phyloP scores from a whole-genome alignment of 495 filamentous ascomycete species.

The Daldinia childiae region DNA sequence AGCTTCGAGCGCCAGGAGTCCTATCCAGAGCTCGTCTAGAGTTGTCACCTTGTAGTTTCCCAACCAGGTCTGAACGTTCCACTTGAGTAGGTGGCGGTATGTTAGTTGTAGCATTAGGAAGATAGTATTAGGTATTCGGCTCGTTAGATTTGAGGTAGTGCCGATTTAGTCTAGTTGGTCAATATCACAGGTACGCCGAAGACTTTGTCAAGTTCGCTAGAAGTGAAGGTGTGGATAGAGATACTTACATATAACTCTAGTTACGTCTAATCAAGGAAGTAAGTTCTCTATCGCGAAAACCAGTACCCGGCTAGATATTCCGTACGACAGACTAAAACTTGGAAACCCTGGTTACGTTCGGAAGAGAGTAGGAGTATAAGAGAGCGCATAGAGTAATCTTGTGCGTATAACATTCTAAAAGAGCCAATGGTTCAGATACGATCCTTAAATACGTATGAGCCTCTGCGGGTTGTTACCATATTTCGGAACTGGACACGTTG shows the following conservation, averaged over 20 bases:
- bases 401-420: not conserved
- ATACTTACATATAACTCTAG: constrained; percentile 6
- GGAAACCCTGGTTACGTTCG: not conserved
- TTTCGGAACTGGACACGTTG: constrained; percentile 33
- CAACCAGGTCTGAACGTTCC: constrained; percentile 43
- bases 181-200: constrained; percentile 20
- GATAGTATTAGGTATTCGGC: not conserved
- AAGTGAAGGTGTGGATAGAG: not conserved
- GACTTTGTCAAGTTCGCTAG: not conserved
- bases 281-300: too few relatives aligned
- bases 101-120: constrained; percentile 13
- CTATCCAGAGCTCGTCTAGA: constrained; percentile 59
- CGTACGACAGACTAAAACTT: not conserved
- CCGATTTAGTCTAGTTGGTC: constrained; percentile 22
- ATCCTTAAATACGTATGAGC: not conserved
- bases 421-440: not conserved
- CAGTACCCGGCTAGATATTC: not conserved
- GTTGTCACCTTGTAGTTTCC: constrained; percentile 51
- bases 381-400: not conserved
- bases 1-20: constrained; percentile 53
- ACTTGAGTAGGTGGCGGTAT: constrained; percentile 11
- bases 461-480: not conserved
- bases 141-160: not conserved
- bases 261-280: not conserved
- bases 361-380: not conserved